Conservation (phyloP, 305 asterid genomes). For the Nicotiana rustica region DNA sequence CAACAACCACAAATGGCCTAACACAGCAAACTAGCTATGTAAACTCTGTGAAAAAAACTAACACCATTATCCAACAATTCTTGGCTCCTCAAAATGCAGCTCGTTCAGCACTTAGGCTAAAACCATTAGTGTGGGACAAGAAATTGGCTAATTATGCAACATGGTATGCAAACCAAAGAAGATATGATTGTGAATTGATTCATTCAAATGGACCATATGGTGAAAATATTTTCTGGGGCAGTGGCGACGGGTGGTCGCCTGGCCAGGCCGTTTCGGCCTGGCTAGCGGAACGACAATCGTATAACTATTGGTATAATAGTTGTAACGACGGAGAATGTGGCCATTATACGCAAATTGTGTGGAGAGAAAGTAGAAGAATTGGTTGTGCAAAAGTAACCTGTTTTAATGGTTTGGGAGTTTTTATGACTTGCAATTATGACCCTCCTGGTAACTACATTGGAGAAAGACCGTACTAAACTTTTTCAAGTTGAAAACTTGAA, state of each 20-base stretch:
- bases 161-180: slow-evolving; percentile 59
- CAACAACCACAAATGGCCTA: slow-evolving; percentile 28
- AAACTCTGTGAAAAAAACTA: slow-evolving; percentile 20
- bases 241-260: slow-evolving; percentile 68
- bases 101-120: slow-evolving; percentile 51
- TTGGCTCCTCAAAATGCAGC: slow-evolving; percentile 68
- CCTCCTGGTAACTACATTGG: slow-evolving; percentile 89
- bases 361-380: slow-evolving; percentile 59
- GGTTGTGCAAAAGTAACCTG: slow-evolving; percentile 81
- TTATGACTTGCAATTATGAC: slow-evolving; percentile 79
- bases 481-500: background rate
- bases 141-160: slow-evolving; percentile 53
- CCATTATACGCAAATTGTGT: slow-evolving; percentile 84
- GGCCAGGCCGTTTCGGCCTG: slow-evolving; percentile 72
- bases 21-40: slow-evolving; percentile 22
- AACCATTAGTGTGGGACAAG: slow-evolving; percentile 62
- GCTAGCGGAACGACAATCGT: slow-evolving; percentile 61
- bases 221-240: slow-evolving; percentile 61
- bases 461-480: slow-evolving; percentile 70
- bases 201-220: slow-evolving; percentile 81
- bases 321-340: slow-evolving; percentile 71
- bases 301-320: slow-evolving; percentile 63
- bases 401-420: slow-evolving; percentile 59
- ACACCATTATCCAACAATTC: slow-evolving; percentile 46
- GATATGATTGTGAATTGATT: slow-evolving; percentile 61